These are phyloP conservation scores for Clavaria fumosa DNA, from an alignment of 768 basidiomycete genomes.

Conservation along the genomic window DNA sequence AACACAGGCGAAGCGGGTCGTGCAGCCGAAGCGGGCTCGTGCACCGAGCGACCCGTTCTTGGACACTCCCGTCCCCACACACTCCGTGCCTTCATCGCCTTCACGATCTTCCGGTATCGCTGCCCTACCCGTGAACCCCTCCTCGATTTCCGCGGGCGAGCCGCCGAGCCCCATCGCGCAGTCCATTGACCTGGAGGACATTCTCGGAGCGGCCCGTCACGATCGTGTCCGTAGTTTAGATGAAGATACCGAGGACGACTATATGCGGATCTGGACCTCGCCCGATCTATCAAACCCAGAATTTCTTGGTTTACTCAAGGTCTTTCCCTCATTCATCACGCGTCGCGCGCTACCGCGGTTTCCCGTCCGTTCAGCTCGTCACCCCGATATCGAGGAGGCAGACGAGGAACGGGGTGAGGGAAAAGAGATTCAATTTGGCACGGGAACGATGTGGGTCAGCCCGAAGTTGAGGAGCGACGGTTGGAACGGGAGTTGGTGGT, in stretches of 20 bases:
- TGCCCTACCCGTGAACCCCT: conserved; percentile 17
- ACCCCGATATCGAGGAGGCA: conserved; percentile 55
- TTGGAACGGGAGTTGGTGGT: conserved; percentile 73
- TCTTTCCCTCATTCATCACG: conserved; percentile 70
- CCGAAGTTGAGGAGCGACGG: conserved; percentile 39
- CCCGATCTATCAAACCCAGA: conserved; percentile 72
- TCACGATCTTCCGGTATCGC: conserved; percentile 30
- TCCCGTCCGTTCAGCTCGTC: conserved; percentile 23
- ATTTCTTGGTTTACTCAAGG: conserved; percentile 42
- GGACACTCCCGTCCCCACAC: conserved; percentile 49
- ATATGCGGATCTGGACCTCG: conserved; percentile 62
- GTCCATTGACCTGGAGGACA: conserved; percentile 8
- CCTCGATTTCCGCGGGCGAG: conserved; percentile 25
- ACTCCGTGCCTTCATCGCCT: conserved; percentile 37
- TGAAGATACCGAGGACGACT: conserved; percentile 16
- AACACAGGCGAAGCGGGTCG: conserved; percentile 24
- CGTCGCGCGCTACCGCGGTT: conserved; percentile 62
- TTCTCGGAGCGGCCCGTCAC: conserved; percentile 22
- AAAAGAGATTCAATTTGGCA: conserved; percentile 55
- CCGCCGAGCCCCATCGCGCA: conserved; percentile 22
- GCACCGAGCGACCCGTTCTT: conserved; percentile 72
- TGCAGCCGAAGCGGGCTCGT: conserved; percentile 46
- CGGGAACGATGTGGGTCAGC: conserved; percentile 75
- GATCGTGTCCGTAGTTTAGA: conserved; percentile 17
- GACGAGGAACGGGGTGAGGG: conserved; percentile 38